These are phyloP conservation scores for Straminergon stramineum DNA, from an alignment of 225 moss, liverwort and hornwort genomes.

Conservation along the genomic window DNA sequence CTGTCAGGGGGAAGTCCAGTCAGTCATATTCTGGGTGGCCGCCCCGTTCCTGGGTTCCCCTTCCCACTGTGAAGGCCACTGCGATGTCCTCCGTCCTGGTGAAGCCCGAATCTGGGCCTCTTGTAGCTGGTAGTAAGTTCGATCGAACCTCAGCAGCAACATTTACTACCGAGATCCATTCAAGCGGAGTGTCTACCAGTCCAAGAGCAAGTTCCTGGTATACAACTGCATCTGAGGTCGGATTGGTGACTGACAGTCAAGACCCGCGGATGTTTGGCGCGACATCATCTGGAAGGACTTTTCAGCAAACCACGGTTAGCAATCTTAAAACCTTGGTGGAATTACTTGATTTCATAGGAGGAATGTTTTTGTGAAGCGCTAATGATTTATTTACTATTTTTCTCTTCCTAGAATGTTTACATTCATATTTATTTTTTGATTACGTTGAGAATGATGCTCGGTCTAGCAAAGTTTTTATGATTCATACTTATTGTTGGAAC, in stretches of 20 bases:
- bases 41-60: slow-evolving; percentile 47
- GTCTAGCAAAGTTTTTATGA: not conserved
- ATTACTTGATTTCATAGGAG: not conserved
- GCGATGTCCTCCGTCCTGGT: slow-evolving; percentile 34
- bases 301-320: slow-evolving; percentile 7
- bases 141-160: not conserved
- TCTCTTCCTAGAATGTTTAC: too few species aligned
- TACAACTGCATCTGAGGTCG: not conserved
- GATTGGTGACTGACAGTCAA: not conserved
- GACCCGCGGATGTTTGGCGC: not conserved
- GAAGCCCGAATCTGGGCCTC: not conserved
- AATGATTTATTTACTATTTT: not conserved
- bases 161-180: not conserved
- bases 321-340: not conserved
- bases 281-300: not conserved
- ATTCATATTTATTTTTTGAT: too few species aligned
- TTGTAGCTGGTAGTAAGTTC: not conserved
- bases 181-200: not conserved
- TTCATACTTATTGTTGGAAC: not conserved
- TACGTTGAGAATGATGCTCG: too few species aligned
- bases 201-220: not conserved
- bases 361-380: not conserved
- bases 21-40: slow-evolving; percentile 51
- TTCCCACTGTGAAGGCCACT: slow-evolving; percentile 38
- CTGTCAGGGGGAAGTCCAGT: slow-evolving; percentile 1